Conservation (phyloP, 2,329 filamentous ascomycete genomes). For the Xylariaceae sp. region DNA sequence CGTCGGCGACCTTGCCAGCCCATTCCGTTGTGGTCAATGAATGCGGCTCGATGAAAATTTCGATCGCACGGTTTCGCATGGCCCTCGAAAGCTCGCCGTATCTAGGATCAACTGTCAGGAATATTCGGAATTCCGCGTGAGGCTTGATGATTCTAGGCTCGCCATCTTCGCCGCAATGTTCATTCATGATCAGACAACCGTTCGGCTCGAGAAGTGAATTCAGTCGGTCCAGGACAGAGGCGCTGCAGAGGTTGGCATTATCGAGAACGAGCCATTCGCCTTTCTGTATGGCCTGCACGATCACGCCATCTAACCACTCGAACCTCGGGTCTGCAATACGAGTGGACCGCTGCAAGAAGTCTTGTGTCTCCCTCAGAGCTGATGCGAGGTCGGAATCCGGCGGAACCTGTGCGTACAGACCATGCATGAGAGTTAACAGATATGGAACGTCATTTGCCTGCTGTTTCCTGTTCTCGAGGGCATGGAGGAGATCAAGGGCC, state of each 20-base stretch:
- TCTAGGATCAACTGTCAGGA: constrained; percentile 86
- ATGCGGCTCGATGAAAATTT: constrained; percentile 66
- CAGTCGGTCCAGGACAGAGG: constrained; percentile 86
- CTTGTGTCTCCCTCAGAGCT: constrained; percentile 43
- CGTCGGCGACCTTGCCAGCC: constrained; percentile 37
- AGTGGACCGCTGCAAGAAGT: constrained; percentile 47
- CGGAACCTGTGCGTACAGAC: constrained; percentile 38
- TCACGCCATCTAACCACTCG: constrained; percentile 91
- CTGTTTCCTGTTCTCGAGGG: constrained; percentile 40
- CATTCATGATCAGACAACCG: constrained; percentile 84
- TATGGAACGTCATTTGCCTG: constrained; percentile 34
- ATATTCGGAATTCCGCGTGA: constrained; percentile 83
- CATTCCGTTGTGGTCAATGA: constrained; percentile 31
- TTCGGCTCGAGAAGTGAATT: constrained; percentile 92
- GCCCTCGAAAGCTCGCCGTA: constrained; percentile 92
- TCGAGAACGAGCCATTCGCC: constrained; percentile 93
- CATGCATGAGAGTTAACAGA: constrained; percentile 36
- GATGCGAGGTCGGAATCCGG: constrained; percentile 40
- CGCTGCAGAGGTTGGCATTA: constrained; percentile 94
- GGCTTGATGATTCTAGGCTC: constrained; percentile 74
- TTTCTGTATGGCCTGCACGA: constrained; percentile 78
- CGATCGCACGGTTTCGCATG: constrained; percentile 92
- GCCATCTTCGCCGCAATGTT: constrained; percentile 79
- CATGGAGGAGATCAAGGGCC: constrained; percentile 46
- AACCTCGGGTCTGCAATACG: constrained; percentile 72